A percentile compares a stretch with the other conserved stretches of the same genome.
phyloP scores from a whole-genome alignment of 2,329 filamentous ascomycete genomes.

The Xylaria polymorpha region DNA sequence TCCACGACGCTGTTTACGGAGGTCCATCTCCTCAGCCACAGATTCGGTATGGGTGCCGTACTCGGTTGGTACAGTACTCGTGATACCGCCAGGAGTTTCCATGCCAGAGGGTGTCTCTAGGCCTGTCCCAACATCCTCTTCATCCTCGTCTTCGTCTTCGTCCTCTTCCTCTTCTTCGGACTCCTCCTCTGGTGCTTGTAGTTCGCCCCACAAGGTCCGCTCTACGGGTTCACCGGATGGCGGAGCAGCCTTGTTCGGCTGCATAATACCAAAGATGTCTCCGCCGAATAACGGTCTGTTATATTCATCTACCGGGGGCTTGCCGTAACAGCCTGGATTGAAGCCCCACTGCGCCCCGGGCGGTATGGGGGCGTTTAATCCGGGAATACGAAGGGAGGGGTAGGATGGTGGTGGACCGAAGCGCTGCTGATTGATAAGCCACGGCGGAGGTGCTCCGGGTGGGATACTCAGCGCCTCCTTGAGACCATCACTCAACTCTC shows the following conservation, averaged over 20 bases:
- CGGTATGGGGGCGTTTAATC: constrained; percentile 92
- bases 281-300: constrained; percentile 92
- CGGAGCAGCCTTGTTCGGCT: constrained; percentile 54
- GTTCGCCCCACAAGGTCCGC: constrained; percentile 89
- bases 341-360: constrained; percentile 94
- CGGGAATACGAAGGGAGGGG: constrained; percentile 92
- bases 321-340: constrained; percentile 93
- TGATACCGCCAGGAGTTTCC: constrained; percentile 83
- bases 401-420: constrained; percentile 95
- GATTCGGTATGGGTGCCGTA: constrained; percentile 76
- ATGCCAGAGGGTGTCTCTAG: constrained; percentile 80
- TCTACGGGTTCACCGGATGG: constrained; percentile 81
- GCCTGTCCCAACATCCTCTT: constrained; percentile 71
- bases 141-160: constrained; percentile 74
- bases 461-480: constrained; percentile 95
- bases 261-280: constrained; percentile 87
- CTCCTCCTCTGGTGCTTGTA: constrained; percentile 74
- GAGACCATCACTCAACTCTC: constrained; percentile 87
- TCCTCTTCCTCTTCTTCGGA: constrained; percentile 76
- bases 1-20: constrained; percentile 86
- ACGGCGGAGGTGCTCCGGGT: constrained; percentile 90
- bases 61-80: constrained; percentile 84
- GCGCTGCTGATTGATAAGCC: constrained; percentile 96
- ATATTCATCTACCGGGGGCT: constrained; percentile 93
- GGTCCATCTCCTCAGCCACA: constrained; percentile 86